phyloP scores from a whole-genome alignment of 2,329 filamentous ascomycete genomes.

The Coleophoma cylindrospora region DNA sequence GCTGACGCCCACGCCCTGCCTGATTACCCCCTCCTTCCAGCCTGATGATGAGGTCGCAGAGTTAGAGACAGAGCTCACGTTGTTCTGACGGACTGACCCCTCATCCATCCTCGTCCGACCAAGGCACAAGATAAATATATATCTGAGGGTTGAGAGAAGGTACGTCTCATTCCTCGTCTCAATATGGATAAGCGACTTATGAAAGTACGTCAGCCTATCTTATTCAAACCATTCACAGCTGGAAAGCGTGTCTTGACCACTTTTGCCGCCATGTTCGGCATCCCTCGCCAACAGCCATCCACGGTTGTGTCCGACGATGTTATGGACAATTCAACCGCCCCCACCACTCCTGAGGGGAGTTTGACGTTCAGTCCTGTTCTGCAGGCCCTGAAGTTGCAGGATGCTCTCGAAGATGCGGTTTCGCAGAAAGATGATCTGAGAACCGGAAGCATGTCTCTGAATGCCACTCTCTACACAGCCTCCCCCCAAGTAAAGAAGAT shows the following conservation, averaged over 20 bases:
- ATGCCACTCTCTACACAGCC: background rate
- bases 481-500: constrained; percentile 45
- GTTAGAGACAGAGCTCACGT: too few species aligned
- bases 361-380: constrained; percentile 36
- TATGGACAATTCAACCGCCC: constrained; percentile 32
- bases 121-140: too few species aligned
- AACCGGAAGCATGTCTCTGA: constrained; percentile 3
- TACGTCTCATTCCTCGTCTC: too few species aligned
- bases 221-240: too few species aligned
- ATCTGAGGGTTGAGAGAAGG: too few species aligned
- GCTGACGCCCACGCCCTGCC: background rate
- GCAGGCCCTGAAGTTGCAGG: constrained; percentile 21
- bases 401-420: constrained; percentile 12
- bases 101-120: too few species aligned
- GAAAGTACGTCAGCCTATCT: too few species aligned
- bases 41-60: too few species aligned
- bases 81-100: too few species aligned
- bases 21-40: background rate
- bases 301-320: constrained; percentile 26
- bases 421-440: background rate
- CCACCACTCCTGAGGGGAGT: constrained; percentile 39
- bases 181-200: too few species aligned
- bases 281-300: constrained; percentile 16
- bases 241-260: too few species aligned
- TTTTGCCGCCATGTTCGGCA: constrained; percentile 3